Base-by-base conservation (phyloP, 1,284 basidiomycete genomes). In the Cystobasidium slooffiae region DNA sequence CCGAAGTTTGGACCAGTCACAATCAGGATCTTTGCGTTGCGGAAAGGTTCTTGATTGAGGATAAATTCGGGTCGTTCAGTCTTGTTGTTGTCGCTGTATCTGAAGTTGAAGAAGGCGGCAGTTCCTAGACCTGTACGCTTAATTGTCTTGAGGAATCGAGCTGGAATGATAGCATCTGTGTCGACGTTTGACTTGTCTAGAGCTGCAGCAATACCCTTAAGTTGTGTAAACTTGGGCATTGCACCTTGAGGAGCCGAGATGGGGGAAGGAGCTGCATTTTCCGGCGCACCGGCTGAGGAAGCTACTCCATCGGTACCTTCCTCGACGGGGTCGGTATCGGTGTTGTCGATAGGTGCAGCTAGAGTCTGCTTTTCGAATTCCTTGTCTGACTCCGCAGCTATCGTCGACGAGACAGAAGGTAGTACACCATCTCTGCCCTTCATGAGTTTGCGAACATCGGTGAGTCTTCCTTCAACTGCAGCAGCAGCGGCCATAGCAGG, bases 401-500 rank as follows among this genome's bases (percentile, higher is more conserved):
- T 88, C 20, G 85, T 82, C 6, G 90, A 90, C 18, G 90, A 86
- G n/a, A 90, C 85, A 94, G 85, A 84, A 92, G 94, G 74, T 94
- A 89, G 79, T 86, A 85, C 61, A 87, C 88, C 77, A 85, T 90
- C 55, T 82, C 74, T 46, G 16, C 72, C 72, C 46, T 74, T 66
- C 20, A 74, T 53, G 43, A 76, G 58, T 83, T 91, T 92, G 79
- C 95, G 88, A 53, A 96, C 93, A 81, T 97, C 94, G 46, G 91
- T 91, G 79, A 97, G 86, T 81, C 88, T 89, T 24, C 94, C 94
- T 1, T 90, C 91, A 77, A 97, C 87, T 7, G 95, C 94, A 20
- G 94, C 94, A 0, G 94, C 94, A 6, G 94, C 92, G 9, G 95
- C 94, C 94, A 97, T 97, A 9, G 93, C 95, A 44, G 94, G 94